phyloP scores from a whole-genome alignment of 257 asterid genomes.

The Leonotis leonurus region DNA sequence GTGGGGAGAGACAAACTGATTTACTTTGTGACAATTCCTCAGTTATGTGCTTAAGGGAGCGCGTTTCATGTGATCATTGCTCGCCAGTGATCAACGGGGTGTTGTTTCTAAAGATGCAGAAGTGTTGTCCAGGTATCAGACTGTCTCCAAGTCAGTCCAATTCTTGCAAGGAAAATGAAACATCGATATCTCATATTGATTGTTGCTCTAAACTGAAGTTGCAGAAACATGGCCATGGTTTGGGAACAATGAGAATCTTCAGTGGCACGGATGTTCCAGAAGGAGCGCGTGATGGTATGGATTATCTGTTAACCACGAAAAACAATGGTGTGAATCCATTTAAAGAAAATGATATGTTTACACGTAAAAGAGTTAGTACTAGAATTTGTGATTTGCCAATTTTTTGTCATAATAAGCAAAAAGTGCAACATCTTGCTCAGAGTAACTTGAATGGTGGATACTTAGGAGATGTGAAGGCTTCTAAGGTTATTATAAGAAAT shows the following conservation, averaged over 20 bases:
- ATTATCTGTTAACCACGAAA: conserved; percentile 27
- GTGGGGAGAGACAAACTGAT: conserved; percentile 11
- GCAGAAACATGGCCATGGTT: conserved; percentile 25
- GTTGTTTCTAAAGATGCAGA: conserved; percentile 17
- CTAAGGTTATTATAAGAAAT: conserved; percentile 23
- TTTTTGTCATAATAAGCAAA: conserved; percentile 20
- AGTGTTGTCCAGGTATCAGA: conserved; percentile 3
- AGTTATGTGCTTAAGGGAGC: conserved; percentile 19
- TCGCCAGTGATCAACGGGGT: conserved; percentile 7
- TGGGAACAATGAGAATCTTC: conserved; percentile 36
- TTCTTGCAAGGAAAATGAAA: conserved; percentile 16
- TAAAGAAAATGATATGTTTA: conserved; percentile 19
- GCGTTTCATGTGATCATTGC: conserved; percentile 1
- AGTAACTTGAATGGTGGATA: conserved; percentile 23
- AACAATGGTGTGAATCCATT: conserved; percentile 22
- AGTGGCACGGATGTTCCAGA: conserved; percentile 24
- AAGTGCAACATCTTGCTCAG: conserved; percentile 25
- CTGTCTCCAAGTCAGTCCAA: conserved; percentile 15
- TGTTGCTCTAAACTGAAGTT: conserved; percentile 27
- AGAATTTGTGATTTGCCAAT: conserved; percentile 24
- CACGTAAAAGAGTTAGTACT: conserved; percentile 11
- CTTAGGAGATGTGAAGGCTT: conserved; percentile 15
- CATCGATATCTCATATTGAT: conserved; percentile 15
- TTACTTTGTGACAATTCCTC: conserved; percentile 13
- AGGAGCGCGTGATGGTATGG: conserved; percentile 9